Evolutionary conservation across 1,284 basidiomycete genomes (phyloP), one percentile per base, ranked within the genome.

Genomic region (Pseudozyma hubeiensis): DNA sequence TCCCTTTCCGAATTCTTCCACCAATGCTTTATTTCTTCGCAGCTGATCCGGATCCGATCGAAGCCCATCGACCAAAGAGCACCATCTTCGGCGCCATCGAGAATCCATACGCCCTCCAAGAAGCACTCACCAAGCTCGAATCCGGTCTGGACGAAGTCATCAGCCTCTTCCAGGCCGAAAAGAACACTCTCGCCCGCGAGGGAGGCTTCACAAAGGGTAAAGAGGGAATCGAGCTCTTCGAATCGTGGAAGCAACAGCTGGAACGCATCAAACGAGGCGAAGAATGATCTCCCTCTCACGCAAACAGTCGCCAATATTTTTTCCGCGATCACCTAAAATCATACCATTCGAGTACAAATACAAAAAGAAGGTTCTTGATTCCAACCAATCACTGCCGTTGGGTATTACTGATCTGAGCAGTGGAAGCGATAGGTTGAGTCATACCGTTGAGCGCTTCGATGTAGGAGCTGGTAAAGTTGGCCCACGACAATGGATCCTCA

Each of bases 51-150:
- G 63, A 74, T 34, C 66, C 71, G 50, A 30, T 56, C 41, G 59
- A 66, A 48, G 53, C 58, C 0, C 64, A 69, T 49, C 64, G 57
- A 24, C 63, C 72, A 24, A 63, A 67, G 33, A 35, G 56, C 9
- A 77, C 79, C 35, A 81, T 81, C 57, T 74, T 70, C 34, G 47
- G 49, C 16, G 57, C 71, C 30, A 78, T 81, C 55, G 79, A 81
- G 53, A 81, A 81, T 54, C 77, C 79, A 5, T 80, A 79, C 49
- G 76, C 76, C 0, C 65, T 81, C 16, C 64, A 73, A 17, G 78
- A 78, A 50, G 65, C 77, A 0, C 44, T 81, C 7, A 78, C 40
- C 53, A 77, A 70, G 24, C 67, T 81, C 52, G 78, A 81, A 48
- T n/a, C 58, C 17, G 43, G 53, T 5, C 54, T 81, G 7, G 79